phyloP scores from a whole-genome alignment of 2,329 filamentous ascomycete genomes.

The Venturiaceae sp. region DNA sequence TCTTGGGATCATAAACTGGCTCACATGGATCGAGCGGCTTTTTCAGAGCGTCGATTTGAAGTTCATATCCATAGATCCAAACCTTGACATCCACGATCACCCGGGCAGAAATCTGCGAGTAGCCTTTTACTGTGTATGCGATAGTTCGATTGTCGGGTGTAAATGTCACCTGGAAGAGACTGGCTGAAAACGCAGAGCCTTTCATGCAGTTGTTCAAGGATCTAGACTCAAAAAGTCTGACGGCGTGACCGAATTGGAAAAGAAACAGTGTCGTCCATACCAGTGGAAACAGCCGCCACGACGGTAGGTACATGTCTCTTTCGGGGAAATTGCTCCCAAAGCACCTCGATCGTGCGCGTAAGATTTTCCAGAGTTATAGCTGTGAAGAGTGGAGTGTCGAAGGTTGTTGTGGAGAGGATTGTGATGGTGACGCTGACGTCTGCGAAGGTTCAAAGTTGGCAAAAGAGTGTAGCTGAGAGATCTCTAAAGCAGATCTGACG shows the following conservation, averaged over 20 bases:
- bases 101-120: constrained; percentile 74
- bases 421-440: background rate
- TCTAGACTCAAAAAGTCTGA: constrained; percentile 64
- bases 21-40: constrained; percentile 63
- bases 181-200: constrained; percentile 80
- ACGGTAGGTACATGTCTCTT: background rate
- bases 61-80: constrained; percentile 66
- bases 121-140: constrained; percentile 65
- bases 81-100: constrained; percentile 69
- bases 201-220: constrained; percentile 79
- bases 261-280: constrained; percentile 21
- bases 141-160: constrained; percentile 66
- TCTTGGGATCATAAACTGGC: constrained; percentile 26
- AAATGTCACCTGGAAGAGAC: constrained; percentile 76
- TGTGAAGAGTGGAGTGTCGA: too few relatives aligned
- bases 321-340: background rate
- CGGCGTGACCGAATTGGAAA: constrained; percentile 31
- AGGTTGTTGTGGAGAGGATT: background rate
- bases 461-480: background rate
- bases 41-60: constrained; percentile 49
- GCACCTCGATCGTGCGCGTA: background rate
- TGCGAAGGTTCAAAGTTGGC: background rate
- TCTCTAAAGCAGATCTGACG: background rate
- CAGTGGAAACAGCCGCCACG: constrained; percentile 20
- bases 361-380: background rate